A percentile compares a stretch with the other conserved stretches of the same genome.
These are phyloP conservation scores for Tillandsia leiboldiana DNA, from an alignment of 176 grass and related monocot genomes.

Conservation along the genomic window DNA sequence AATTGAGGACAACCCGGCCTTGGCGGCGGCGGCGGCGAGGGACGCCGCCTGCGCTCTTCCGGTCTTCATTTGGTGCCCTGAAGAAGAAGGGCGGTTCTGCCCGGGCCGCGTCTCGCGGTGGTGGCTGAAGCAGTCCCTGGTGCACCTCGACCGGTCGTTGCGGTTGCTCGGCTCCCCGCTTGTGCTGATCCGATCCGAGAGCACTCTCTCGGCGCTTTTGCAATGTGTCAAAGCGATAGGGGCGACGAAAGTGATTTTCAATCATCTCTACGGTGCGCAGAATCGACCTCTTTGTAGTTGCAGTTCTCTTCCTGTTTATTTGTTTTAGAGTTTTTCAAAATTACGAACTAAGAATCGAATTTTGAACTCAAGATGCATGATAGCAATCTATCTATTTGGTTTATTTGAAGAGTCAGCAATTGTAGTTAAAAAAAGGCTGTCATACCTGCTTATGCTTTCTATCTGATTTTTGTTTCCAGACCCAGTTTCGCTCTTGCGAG, in stretches of 20 bases:
- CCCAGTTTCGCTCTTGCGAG: slow-evolving; percentile 67
- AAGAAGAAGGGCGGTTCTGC: slow-evolving; percentile 61
- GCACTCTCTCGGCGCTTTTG: slow-evolving; percentile 47
- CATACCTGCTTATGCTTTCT: slow-evolving; percentile 22
- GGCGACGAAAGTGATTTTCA: slow-evolving; percentile 70
- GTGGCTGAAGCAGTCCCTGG: slow-evolving; percentile 91
- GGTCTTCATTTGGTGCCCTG: slow-evolving; percentile 80
- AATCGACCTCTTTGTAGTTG: slow-evolving; percentile 8
- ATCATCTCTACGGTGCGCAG: slow-evolving; percentile 70
- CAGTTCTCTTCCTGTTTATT: background rate
- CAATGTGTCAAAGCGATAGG: slow-evolving; percentile 40
- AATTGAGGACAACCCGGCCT: slow-evolving; percentile 79
- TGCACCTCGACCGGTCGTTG: slow-evolving; percentile 46
- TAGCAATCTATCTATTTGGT: background rate
- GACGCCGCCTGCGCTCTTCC: slow-evolving; percentile 54
- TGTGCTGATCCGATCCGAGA: slow-evolving; percentile 50
- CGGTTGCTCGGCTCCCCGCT: slow-evolving; percentile 64
- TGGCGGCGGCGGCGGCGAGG: slow-evolving; percentile 38
- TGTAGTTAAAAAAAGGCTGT: background rate
- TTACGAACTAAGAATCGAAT: too few relatives aligned
- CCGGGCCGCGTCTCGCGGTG: slow-evolving; percentile 75
- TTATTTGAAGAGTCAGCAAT: background rate
- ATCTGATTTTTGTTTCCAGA: slow-evolving; percentile 42
- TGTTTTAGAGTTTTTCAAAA: too few relatives aligned
- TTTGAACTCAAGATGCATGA: background rate